Conservation (phyloP, 1,284 basidiomycete genomes). For the Spongispora temasekensis region DNA sequence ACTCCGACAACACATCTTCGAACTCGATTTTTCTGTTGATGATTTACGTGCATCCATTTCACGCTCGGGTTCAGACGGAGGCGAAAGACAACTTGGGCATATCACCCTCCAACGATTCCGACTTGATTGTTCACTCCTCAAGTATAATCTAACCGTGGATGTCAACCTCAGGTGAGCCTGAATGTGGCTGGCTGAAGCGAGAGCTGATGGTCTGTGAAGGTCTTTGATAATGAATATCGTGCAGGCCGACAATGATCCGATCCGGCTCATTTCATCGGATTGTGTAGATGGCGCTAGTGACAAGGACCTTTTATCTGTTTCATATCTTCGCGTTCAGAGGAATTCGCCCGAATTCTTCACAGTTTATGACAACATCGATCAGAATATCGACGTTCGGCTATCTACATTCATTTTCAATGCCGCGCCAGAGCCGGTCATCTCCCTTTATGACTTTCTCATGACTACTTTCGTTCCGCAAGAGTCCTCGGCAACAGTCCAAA, state of each 20-base stretch:
- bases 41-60: constrained; percentile 83
- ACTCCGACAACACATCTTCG: constrained; percentile 83
- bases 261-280: constrained; percentile 80
- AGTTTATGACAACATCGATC: constrained; percentile 85
- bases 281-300: constrained; percentile 47
- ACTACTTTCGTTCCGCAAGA: constrained; percentile 83
- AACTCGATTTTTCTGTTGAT: constrained; percentile 90
- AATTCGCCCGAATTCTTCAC: constrained; percentile 87
- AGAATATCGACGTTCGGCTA: constrained; percentile 85
- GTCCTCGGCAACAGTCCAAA: constrained; percentile 10
- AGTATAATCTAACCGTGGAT: constrained; percentile 89
- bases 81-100: constrained; percentile 78
- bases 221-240: constrained; percentile 72
- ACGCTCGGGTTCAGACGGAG: constrained; percentile 60
- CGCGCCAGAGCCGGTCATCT: constrained; percentile 89
- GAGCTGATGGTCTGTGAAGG: constrained; percentile 38
- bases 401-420: constrained; percentile 93
- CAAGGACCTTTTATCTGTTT: constrained; percentile 82
- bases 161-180: constrained; percentile 70
- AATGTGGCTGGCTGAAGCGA: background rate
- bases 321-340: constrained; percentile 81
- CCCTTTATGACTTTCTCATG: constrained; percentile 98
- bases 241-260: constrained; percentile 56
- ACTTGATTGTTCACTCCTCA: constrained; percentile 72
- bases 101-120: constrained; percentile 83